Conservation (phyloP, 495 filamentous ascomycete genomes). For the Aspergillus leporis region DNA sequence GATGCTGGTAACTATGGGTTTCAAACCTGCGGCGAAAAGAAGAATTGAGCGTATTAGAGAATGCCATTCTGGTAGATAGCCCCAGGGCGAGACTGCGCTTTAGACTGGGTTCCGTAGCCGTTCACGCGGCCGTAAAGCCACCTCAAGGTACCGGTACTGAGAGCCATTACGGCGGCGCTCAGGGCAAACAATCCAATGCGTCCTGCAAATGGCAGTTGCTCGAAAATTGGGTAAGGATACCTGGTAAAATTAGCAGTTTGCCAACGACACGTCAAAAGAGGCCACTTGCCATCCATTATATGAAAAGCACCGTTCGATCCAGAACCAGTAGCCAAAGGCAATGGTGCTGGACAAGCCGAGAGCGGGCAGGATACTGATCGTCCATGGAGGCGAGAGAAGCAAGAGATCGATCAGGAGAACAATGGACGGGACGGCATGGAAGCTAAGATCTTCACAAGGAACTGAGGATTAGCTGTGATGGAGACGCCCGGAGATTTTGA, state of each 20-base stretch:
- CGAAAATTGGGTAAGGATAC: slow-evolving; percentile 89
- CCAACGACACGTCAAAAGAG: background rate
- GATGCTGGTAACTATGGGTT: background rate
- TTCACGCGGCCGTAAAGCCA: slow-evolving; percentile 71
- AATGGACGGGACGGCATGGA: slow-evolving; percentile 76
- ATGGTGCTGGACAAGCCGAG: slow-evolving; percentile 62
- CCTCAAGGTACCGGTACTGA: slow-evolving; percentile 65
- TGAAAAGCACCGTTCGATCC: slow-evolving; percentile 78
- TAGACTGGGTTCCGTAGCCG: slow-evolving; percentile 44
- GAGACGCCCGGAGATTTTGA: background rate
- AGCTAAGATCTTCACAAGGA: slow-evolving; percentile 61
- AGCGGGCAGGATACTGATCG: slow-evolving; percentile 59
- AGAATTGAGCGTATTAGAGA: slow-evolving; percentile 14
- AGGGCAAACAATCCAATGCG: slow-evolving; percentile 67
- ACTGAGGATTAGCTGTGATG: slow-evolving; percentile 12
- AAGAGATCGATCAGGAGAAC: slow-evolving; percentile 72
- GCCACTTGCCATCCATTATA: slow-evolving; percentile 69
- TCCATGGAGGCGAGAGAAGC: slow-evolving; percentile 80
- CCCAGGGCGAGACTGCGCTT: slow-evolving; percentile 31
- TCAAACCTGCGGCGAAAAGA: background rate
- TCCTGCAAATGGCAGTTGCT: slow-evolving; percentile 57
- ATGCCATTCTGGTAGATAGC: slow-evolving; percentile 31
- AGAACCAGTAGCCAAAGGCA: slow-evolving; percentile 81
- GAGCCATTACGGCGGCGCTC: slow-evolving; percentile 70
- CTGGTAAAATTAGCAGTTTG: slow-evolving; percentile 36